Evolutionary conservation across 2,329 filamentous ascomycete genomes (phyloP).

Genomic region (Calonectria fujianensis): DNA sequence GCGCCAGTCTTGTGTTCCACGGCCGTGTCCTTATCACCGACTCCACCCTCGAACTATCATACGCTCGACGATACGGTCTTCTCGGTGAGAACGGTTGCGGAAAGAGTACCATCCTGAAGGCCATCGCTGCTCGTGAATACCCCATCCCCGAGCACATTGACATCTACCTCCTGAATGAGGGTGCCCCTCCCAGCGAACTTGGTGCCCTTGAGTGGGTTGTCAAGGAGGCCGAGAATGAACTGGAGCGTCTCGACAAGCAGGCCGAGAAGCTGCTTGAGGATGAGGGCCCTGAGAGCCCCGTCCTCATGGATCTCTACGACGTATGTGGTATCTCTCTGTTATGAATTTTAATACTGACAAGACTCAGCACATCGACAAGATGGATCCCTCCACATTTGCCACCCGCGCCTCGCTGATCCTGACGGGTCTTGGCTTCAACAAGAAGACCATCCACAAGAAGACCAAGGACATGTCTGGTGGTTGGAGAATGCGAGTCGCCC

Average conservation of each 20-base stretch:
- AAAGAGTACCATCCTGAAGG: constrained; percentile 98
- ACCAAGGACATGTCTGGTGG: constrained; percentile 99
- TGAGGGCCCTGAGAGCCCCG: constrained; percentile 91
- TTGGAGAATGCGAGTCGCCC: constrained; percentile 99
- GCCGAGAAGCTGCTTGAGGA: constrained; percentile 94
- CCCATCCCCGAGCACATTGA: constrained; percentile 97
- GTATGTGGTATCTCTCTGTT: constrained; percentile 70
- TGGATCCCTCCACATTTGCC: constrained; percentile 98
- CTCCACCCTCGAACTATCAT: constrained; percentile 93
- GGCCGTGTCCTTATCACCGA: constrained; percentile 97
- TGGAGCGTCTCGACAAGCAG: constrained; percentile 90
- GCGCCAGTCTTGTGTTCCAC: constrained; percentile 95
- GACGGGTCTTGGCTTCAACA: constrained; percentile 99
- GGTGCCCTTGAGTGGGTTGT: constrained; percentile 99
- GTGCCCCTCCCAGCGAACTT: constrained; percentile 89
- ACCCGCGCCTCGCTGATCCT: constrained; percentile 97
- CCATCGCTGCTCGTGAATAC: constrained; percentile 94
- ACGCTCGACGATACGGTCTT: constrained; percentile 93
- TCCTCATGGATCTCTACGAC: constrained; percentile 96
- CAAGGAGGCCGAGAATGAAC: constrained; percentile 92
- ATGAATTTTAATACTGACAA: constrained; percentile 45
- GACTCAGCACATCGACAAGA: constrained; percentile 92
- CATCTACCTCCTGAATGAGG: constrained; percentile 98
- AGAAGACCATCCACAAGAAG: constrained; percentile 97
- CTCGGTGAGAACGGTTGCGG: constrained; percentile 99